Base-by-base conservation (phyloP, 129 eudicot genomes). In the Artemisia argyi region DNA sequence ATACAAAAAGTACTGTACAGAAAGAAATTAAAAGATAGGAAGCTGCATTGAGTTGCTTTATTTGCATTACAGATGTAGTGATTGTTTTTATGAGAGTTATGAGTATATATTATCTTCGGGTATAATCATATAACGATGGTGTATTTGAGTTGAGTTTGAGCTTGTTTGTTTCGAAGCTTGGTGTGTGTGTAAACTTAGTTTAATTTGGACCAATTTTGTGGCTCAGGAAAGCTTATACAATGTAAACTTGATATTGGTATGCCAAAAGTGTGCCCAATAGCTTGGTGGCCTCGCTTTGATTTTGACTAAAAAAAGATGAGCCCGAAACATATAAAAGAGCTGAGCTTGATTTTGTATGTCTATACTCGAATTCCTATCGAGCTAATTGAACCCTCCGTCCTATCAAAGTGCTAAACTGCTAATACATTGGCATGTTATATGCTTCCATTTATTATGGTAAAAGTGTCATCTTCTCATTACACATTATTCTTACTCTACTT, bases 21-120 rank as follows among this genome's bases (percentile, higher is more conserved):
- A 78, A 54, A 78, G 52, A 54, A 55, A 61, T 7, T 53, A 35
- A 76, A 52, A 60, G 14, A 64, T 65, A 76, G 79, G 79, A 66
- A 46, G 51, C 50, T 58, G 60, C 72, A 24, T 75, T 57, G 66
- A 28, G 44, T 28, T 16, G 15, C 14, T 35, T 7, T 22, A 35
- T 30, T 32, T 63, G 50, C 68, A 35, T 24, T 30, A 30, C 50
- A 30, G 20, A 63, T 30, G 68, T 63, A 62, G 68, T 62, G 14
- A 3, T 17, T 10, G 17, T 42, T 39, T 64, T 11, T 66, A 16
- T 44, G 13, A 44, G n/a, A 42, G 30, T 65, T 65, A 42, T 3
- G 54, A 65, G 60, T 26, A 22, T 52, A 26, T 65, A 26, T 62
- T 62, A 30, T 19, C 14, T 56, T 7, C 11, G 17, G 42, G 63